A percentile compares a stretch with the other conserved stretches of the same genome.
These are phyloP conservation scores for Amanita phalloides DNA, from an alignment of 768 basidiomycete species.

Conservation along the genomic window DNA sequence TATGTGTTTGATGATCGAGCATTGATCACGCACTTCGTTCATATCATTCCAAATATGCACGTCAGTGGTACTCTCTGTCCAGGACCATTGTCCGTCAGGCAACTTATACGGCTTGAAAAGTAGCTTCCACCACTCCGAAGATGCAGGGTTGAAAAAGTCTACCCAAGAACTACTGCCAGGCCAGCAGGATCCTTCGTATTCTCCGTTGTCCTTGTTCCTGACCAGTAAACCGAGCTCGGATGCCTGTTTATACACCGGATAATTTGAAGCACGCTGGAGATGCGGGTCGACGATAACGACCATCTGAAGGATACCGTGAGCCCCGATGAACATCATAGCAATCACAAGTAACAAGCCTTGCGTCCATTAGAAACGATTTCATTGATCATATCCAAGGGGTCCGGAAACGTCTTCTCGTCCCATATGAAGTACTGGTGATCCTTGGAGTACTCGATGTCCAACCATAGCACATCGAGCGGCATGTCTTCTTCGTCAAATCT, in stretches of 20 bases:
- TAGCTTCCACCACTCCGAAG: constrained; percentile 86
- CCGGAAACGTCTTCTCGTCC: constrained; percentile 87
- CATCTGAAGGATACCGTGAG: constrained; percentile 47
- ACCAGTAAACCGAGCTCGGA: constrained; percentile 74
- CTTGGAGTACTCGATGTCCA: constrained; percentile 92
- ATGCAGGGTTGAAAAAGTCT: constrained; percentile 88
- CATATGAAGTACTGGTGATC: constrained; percentile 98
- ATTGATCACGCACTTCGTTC: constrained; percentile 67
- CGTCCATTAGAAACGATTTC: constrained; percentile 77
- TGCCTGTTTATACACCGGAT: constrained; percentile 80
- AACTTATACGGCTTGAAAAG: constrained; percentile 60
- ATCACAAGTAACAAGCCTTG: constrained; percentile 42
- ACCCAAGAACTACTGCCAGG: constrained; percentile 93
- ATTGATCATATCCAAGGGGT: constrained; percentile 88
- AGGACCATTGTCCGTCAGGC: constrained; percentile 50
- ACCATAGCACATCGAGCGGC: constrained; percentile 94
- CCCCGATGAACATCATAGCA: background rate
- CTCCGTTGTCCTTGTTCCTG: constrained; percentile 66
- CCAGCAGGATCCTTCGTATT: constrained; percentile 99
- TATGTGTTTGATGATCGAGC: background rate
- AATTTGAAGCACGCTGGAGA: constrained; percentile 69
- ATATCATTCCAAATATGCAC: constrained; percentile 99
- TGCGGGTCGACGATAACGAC: constrained; percentile 97
- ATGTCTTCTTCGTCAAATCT: constrained; percentile 92
- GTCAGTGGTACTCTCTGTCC: constrained; percentile 71